These are phyloP conservation scores for Sporobolus alterniflorus DNA, from an alignment of 202 grass and related monocot species.

Conservation along the genomic window DNA sequence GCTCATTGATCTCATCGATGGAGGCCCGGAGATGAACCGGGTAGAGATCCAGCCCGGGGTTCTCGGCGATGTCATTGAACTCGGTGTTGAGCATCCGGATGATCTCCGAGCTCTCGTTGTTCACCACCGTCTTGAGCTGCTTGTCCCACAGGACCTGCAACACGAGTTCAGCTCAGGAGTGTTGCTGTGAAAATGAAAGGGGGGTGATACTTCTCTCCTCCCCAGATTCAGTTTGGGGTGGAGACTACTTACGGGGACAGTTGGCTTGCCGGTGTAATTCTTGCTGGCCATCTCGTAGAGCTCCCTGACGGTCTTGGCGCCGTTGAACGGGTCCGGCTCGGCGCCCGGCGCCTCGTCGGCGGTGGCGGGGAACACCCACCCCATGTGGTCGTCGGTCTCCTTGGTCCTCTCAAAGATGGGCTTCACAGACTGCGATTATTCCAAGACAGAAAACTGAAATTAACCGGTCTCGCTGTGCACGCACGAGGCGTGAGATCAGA, in stretches of 20 bases:
- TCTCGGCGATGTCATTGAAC: conserved; percentile 74
- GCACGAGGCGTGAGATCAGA: not conserved
- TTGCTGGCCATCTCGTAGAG: conserved; percentile 86
- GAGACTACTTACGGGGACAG: conserved; percentile 65
- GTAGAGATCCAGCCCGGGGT: conserved; percentile 76
- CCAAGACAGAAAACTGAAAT: not conserved
- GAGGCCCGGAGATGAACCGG: conserved; percentile 49
- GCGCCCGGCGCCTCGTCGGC: conserved; percentile 70
- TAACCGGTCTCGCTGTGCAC: too few species aligned
- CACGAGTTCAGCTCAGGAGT: not conserved
- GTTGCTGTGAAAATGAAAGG: not conserved
- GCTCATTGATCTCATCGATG: conserved; percentile 72
- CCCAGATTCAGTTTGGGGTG: not conserved
- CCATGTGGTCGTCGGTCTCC: conserved; percentile 75
- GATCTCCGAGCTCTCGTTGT: conserved; percentile 97
- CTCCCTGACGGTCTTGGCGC: conserved; percentile 67
- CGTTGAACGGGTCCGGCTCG: conserved; percentile 68
- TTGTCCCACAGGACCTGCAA: conserved; percentile 94
- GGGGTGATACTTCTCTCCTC: not conserved
- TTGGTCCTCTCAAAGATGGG: conserved; percentile 87
- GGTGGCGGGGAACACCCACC: conserved; percentile 80
- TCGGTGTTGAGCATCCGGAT: conserved; percentile 94
- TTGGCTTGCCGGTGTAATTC: conserved; percentile 79
- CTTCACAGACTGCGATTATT: conserved; percentile 57
- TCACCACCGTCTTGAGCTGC: conserved; percentile 87